These are phyloP conservation scores for Wickerhamomyces tratensis DNA, from an alignment of 805 yeast genomes.

Conservation along the genomic window DNA sequence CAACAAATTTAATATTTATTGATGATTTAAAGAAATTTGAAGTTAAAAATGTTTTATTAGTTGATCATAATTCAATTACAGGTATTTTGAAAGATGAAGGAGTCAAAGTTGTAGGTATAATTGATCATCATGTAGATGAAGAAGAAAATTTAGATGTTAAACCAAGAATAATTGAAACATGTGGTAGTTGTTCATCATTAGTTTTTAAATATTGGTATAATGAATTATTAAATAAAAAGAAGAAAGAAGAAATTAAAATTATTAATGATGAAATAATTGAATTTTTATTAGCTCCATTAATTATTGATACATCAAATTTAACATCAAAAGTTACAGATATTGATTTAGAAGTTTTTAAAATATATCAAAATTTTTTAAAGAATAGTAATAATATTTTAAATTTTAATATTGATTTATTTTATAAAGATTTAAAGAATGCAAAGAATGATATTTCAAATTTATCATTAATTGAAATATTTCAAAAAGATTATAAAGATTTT, in stretches of 20 bases:
- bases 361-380: slow-evolving; percentile 19
- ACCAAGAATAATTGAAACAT: slow-evolving; percentile 52
- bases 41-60: slow-evolving; percentile 43
- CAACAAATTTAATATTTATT: slow-evolving; percentile 43
- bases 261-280: slow-evolving; percentile 27
- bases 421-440: slow-evolving; percentile 28
- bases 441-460: slow-evolving; percentile 61
- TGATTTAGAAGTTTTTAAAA: slow-evolving; percentile 39
- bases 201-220: slow-evolving; percentile 55
- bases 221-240: not conserved
- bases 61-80: slow-evolving; percentile 74
- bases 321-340: slow-evolving; percentile 48
- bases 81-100: slow-evolving; percentile 29
- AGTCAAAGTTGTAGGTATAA: slow-evolving; percentile 41
- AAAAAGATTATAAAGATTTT: slow-evolving; percentile 82
- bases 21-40: slow-evolving; percentile 47
- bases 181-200: slow-evolving; percentile 77
- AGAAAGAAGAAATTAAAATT: slow-evolving; percentile 3
- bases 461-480: slow-evolving; percentile 47
- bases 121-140: slow-evolving; percentile 88
- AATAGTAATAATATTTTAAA: not conserved
- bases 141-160: slow-evolving; percentile 32
- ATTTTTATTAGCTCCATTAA: slow-evolving; percentile 55
- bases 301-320: slow-evolving; percentile 71
- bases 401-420: slow-evolving; percentile 13